Conservation (phyloP, 805 yeast genomes). For the Nadsonia fulvescens region DNA sequence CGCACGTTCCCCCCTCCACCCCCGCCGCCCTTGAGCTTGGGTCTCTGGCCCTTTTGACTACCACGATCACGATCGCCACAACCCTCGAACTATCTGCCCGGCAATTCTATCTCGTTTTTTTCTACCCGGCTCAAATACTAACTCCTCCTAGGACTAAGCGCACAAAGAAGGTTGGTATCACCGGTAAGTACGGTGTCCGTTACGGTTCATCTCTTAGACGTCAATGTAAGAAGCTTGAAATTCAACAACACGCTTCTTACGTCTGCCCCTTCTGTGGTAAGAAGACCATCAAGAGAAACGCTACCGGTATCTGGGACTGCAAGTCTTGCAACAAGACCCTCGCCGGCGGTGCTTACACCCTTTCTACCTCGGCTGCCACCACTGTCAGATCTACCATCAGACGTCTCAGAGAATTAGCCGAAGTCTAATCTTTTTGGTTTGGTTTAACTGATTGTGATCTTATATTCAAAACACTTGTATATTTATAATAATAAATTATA, state of each 20-base stretch:
- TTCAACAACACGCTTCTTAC: constrained; percentile 97
- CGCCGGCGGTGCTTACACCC: constrained; percentile 99
- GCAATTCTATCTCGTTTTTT: no score
- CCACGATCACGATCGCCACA: no score
- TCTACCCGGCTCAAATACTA: no score
- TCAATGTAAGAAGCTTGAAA: constrained; percentile 97
- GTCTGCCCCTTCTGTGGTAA: constrained; percentile 99
- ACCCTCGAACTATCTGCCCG: no score
- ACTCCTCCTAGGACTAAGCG: constrained; percentile 99
- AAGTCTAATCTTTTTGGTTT: no score
- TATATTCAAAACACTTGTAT: no score
- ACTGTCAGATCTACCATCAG: constrained; percentile 99
- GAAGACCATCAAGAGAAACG: constrained; percentile 92
- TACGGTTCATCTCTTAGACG: constrained; percentile 99
- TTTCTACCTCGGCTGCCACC: constrained; percentile 95
- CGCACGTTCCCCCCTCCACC: no score
- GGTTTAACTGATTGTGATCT: no score
- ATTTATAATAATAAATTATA: no score
- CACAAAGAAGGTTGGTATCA: constrained; percentile 99
- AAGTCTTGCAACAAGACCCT: constrained; percentile 86
- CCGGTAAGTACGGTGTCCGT: constrained; percentile 99
- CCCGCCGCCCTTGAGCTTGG: no score
- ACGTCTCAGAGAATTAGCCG: constrained; percentile 99
- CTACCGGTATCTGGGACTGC: constrained; percentile 99
- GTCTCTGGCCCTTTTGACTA: no score